These are phyloP conservation scores for Centrapalus pauciflorus DNA, from an alignment of 129 eudicot genomes.

Conservation along the genomic window DNA sequence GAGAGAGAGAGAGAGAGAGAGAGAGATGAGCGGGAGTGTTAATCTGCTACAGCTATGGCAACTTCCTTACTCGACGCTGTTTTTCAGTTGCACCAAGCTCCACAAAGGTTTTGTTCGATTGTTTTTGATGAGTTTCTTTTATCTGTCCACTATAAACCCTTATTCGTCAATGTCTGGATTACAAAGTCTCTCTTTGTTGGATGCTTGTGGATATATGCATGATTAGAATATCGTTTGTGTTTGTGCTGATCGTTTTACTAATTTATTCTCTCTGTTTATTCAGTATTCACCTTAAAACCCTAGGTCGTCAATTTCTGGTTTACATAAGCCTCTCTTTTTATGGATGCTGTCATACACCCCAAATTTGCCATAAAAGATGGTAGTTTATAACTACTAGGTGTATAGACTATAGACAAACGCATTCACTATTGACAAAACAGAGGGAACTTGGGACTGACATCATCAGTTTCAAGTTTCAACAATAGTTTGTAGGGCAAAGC, in stretches of 20 bases:
- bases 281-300: background rate
- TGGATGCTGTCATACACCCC: background rate
- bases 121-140: background rate
- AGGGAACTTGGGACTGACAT: background rate
- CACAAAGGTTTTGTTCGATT: slow-evolving; percentile 30
- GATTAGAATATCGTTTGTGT: background rate
- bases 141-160: background rate
- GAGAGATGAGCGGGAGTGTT: slow-evolving; percentile 33
- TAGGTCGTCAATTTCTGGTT: background rate
- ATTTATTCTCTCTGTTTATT: background rate
- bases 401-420: background rate
- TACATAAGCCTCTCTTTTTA: background rate
- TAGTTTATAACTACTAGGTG: background rate
- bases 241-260: background rate
- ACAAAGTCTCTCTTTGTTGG: background rate
- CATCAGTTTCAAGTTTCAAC: too few species aligned
- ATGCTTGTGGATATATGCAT: slow-evolving; percentile 1
- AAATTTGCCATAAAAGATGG: too few species aligned
- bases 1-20: background rate
- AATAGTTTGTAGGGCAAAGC: background rate
- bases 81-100: slow-evolving; percentile 37
- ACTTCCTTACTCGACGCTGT: slow-evolving; percentile 34
- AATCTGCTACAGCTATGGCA: slow-evolving; percentile 43
- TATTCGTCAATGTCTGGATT: background rate
- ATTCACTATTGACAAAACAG: background rate